These are phyloP conservation scores for Paramecium biaurelia DNA, from an alignment of 73 alveolate genomes.

Conservation along the genomic window DNA sequence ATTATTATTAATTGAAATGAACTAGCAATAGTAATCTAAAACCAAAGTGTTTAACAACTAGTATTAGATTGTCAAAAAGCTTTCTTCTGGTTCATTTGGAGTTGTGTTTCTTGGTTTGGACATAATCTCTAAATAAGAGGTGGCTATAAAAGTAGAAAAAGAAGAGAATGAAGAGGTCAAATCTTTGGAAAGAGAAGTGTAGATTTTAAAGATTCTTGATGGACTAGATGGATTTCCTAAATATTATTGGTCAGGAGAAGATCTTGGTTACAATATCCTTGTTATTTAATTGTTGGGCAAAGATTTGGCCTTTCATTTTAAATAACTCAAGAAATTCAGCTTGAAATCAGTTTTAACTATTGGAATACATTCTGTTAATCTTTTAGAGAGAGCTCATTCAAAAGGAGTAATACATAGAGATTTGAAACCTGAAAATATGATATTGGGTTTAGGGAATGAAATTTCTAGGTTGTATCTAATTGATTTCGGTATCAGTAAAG, in stretches of 20 bases:
- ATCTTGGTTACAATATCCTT: constrained; percentile 40
- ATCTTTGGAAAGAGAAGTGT: constrained; percentile 59
- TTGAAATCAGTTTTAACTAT: constrained; percentile 56
- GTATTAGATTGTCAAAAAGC: constrained; percentile 58
- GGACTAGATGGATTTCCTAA: constrained; percentile 55
- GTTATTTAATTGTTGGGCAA: constrained; percentile 59
- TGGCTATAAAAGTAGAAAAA: constrained; percentile 60
- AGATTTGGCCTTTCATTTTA: constrained; percentile 55
- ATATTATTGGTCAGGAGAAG: constrained; percentile 62
- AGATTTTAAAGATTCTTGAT: constrained; percentile 45
- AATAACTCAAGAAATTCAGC: constrained; percentile 46
- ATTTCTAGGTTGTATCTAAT: constrained; percentile 36
- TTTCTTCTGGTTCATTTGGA: constrained; percentile 94
- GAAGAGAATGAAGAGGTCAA: constrained; percentile 64
- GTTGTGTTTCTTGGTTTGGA: constrained; percentile 76
- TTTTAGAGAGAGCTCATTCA: constrained; percentile 51
- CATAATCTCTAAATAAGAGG: constrained; percentile 35
- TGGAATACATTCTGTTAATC: background rate
- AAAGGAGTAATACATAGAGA: constrained; percentile 63
- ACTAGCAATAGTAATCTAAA: background rate
- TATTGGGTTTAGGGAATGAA: constrained; percentile 56
- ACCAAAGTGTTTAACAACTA: constrained; percentile 55
- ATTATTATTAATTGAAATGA: background rate
- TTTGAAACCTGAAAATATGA: constrained; percentile 63
- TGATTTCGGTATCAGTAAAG: constrained; percentile 58